Conservation (phyloP, 2,329 filamentous ascomycete species). For the Tothia fuscella region DNA sequence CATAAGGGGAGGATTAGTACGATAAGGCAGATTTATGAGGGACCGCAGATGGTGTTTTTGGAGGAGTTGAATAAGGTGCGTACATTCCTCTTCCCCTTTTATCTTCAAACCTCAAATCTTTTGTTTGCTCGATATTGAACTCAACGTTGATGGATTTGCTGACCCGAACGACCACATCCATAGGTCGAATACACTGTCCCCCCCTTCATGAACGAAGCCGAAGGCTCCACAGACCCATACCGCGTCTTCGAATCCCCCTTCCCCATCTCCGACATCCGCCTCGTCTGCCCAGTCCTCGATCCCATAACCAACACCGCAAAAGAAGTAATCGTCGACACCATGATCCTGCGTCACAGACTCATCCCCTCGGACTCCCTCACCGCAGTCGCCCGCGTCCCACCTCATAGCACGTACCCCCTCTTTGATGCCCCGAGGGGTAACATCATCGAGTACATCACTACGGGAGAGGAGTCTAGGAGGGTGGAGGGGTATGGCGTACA, state of each 20-base stretch:
- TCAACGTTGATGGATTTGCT: not conserved
- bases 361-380: not conserved
- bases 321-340: not conserved
- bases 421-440: not conserved
- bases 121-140: too few relatives aligned
- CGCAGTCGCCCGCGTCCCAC: not conserved
- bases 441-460: not conserved
- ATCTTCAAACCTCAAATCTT: not conserved
- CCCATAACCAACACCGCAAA: not conserved
- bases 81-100: not conserved
- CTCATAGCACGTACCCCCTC: not conserved
- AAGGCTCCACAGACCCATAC: slow-evolving; percentile 18
- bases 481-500: too few relatives aligned
- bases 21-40: slow-evolving; percentile 42
- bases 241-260: slow-evolving; percentile 42
- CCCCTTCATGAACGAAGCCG: slow-evolving; percentile 27
- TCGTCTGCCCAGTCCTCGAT: slow-evolving; percentile 47
- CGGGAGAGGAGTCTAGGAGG: slow-evolving; percentile 12
- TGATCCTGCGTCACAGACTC: not conserved
- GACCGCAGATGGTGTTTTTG: slow-evolving; percentile 20
- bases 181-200: slow-evolving; percentile 32
- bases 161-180: not conserved
- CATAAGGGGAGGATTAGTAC: slow-evolving; percentile 75
- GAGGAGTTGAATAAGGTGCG: slow-evolving; percentile 30
- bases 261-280: slow-evolving; percentile 60